These are phyloP conservation scores for Bocquillonia castaneifolia DNA, from an alignment of 441 rosid genomes.

Conservation along the genomic window DNA sequence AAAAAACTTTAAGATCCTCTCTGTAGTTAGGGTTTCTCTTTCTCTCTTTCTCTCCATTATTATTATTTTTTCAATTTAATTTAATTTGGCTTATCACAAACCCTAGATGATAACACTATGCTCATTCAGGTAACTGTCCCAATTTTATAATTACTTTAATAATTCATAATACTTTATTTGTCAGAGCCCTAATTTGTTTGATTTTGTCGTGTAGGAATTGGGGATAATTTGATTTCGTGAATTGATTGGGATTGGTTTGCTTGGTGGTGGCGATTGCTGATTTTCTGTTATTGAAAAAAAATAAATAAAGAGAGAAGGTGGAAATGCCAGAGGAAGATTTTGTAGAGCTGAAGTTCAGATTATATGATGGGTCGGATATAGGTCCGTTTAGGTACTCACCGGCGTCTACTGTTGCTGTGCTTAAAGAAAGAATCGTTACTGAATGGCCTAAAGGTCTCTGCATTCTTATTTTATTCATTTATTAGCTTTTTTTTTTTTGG, in stretches of 20 bases:
- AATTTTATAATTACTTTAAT: no score
- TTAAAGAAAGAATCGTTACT: constrained; percentile 66
- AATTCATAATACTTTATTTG: no score
- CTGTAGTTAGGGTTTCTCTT: no score
- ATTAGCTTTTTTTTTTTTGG: neutral
- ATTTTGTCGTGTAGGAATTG: constrained; percentile 4
- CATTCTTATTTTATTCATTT: neutral
- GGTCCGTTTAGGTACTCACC: constrained; percentile 81
- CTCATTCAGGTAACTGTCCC: no score
- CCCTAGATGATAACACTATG: no score
- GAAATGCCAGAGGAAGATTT: constrained; percentile 77
- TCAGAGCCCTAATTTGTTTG: no score
- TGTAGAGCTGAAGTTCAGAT: constrained; percentile 70
- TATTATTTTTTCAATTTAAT: neutral
- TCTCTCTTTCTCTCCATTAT: neutral
- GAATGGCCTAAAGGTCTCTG: constrained; percentile 81
- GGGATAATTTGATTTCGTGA: constrained; percentile 15
- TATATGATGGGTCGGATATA: constrained; percentile 82
- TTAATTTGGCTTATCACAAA: no score
- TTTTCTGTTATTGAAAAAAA: neutral
- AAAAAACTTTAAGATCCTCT: no score
- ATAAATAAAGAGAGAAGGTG: neutral
- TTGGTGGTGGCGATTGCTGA: neutral
- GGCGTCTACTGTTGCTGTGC: constrained; percentile 61
- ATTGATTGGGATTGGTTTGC: no score